These are phyloP conservation scores for Floccularia luteovirens DNA, from an alignment of 768 basidiomycete genomes.

Conservation along the genomic window DNA sequence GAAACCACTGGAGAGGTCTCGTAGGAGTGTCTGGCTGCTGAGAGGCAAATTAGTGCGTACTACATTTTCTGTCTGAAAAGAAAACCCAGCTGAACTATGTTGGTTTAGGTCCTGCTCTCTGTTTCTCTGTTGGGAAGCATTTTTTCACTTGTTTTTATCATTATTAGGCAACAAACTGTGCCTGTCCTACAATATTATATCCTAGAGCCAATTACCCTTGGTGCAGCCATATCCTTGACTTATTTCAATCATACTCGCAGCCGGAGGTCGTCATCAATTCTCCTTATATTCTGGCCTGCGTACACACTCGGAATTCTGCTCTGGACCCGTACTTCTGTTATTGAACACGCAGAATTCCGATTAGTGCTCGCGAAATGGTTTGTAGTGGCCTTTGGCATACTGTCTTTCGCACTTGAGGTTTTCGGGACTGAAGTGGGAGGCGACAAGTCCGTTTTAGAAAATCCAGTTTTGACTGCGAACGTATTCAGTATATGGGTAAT, in stretches of 20 bases:
- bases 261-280: conserved; percentile 58
- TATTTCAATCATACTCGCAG: conserved; percentile 65
- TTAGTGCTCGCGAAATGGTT: conserved; percentile 34
- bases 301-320: conserved; percentile 43
- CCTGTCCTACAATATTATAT: conserved; percentile 43
- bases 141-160: conserved; percentile 30
- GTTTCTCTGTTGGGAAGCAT: conserved; percentile 41
- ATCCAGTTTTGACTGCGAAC: conserved; percentile 70
- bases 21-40: conserved; percentile 44
- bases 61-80: background rate
- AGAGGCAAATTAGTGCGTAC: conserved; percentile 59
- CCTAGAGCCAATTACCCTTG: conserved; percentile 50
- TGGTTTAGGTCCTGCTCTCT: conserved; percentile 35
- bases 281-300: conserved; percentile 80
- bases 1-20: conserved; percentile 23
- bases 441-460: conserved; percentile 41
- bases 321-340: conserved; percentile 54
- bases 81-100: conserved; percentile 1
- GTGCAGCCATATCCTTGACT: conserved; percentile 42
- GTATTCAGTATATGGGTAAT: conserved; percentile 67
- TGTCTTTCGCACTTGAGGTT: conserved; percentile 61
- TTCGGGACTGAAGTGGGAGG: conserved; percentile 52
- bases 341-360: conserved; percentile 19
- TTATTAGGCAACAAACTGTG: conserved; percentile 23
- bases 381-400: conserved; percentile 34